Conservation (phyloP, 306 rosid genomes). For the Cajanus cajan region DNA sequence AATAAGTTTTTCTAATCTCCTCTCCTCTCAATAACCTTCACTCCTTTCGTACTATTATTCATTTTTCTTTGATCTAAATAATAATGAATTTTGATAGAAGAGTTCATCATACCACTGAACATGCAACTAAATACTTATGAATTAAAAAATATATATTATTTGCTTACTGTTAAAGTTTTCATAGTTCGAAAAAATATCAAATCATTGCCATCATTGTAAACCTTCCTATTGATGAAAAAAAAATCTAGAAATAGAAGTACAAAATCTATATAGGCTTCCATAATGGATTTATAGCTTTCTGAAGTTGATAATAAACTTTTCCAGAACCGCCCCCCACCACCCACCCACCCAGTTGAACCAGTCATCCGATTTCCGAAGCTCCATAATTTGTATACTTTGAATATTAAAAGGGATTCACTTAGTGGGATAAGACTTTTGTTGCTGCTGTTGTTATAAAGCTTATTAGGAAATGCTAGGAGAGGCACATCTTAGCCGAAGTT, state of each 20-base stretch:
- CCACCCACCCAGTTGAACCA: background rate
- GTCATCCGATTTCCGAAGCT: background rate
- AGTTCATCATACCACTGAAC: slow-evolving; percentile 1
- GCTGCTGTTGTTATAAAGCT: background rate
- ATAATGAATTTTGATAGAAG: slow-evolving; percentile 9
- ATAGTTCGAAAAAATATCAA: slow-evolving; percentile 10
- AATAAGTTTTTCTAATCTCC: background rate
- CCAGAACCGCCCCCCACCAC: too few species aligned
- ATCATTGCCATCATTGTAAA: too few species aligned
- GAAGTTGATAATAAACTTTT: background rate
- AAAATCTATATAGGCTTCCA: background rate
- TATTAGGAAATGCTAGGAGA: background rate
- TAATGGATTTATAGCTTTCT: background rate
- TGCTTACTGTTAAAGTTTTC: background rate
- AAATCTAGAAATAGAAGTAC: slow-evolving; percentile 7
- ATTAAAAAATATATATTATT: background rate
- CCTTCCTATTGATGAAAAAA: background rate
- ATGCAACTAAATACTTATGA: background rate
- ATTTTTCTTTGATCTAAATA: background rate
- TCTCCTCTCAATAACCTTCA: background rate
- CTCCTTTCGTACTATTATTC: background rate
- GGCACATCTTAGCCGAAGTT: background rate
- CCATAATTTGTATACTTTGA: background rate
- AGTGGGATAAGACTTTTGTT: background rate
- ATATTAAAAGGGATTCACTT: background rate